Conservation (phyloP, 2,329 filamentous ascomycete genomes). For the Grosmannia penicillata region DNA sequence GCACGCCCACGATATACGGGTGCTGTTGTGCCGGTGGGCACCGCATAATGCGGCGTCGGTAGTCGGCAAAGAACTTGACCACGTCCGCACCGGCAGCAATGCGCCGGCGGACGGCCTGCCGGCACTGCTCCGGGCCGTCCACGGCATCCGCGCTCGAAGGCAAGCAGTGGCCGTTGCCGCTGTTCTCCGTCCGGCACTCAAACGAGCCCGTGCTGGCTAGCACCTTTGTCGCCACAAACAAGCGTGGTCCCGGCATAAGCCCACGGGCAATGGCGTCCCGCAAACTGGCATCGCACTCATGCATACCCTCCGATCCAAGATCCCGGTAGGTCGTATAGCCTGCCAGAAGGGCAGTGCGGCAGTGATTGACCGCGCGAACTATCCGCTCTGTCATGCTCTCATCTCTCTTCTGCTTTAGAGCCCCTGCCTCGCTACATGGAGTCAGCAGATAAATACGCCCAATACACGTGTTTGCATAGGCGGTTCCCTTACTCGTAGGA, state of each 20-base stretch:
- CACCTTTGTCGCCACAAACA: constrained; percentile 38
- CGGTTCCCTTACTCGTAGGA: constrained; percentile 22
- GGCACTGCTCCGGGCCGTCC: constrained; percentile 30
- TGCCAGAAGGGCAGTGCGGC: constrained; percentile 34
- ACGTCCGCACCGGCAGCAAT: constrained; percentile 33
- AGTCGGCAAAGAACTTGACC: constrained; percentile 37
- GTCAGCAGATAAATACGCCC: not conserved
- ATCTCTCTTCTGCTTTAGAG: constrained; percentile 37
- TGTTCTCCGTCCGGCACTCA: constrained; percentile 32
- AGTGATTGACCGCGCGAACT: constrained; percentile 37
- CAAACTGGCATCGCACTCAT: constrained; percentile 32
- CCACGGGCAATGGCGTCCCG: constrained; percentile 39
- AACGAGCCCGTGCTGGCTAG: constrained; percentile 35
- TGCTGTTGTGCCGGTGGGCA: constrained; percentile 21
- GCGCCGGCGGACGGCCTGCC: constrained; percentile 29
- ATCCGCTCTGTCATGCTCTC: constrained; percentile 41
- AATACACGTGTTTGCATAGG: not conserved
- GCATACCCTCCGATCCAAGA: constrained; percentile 36
- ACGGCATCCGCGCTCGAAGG: constrained; percentile 26
- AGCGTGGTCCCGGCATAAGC: constrained; percentile 35
- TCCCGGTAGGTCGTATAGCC: constrained; percentile 44
- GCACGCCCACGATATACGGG: constrained; percentile 14
- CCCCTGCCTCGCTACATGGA: constrained; percentile 20
- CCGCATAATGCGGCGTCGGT: constrained; percentile 26
- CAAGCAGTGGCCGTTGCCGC: constrained; percentile 16